Conservation (phyloP, 441 rosid genomes). For the Croton laevigatus region DNA sequence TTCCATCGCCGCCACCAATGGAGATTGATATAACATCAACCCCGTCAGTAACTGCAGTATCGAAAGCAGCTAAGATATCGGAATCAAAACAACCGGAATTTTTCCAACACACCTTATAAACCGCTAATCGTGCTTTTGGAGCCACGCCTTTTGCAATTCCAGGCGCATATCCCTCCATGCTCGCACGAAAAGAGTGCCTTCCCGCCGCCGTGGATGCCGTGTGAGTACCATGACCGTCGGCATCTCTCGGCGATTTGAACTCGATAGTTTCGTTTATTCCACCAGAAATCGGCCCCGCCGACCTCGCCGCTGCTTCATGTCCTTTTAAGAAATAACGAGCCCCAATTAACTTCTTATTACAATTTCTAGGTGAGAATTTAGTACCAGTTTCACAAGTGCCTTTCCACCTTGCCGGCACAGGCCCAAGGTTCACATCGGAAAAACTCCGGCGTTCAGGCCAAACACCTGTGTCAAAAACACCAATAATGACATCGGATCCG, state of each 20-base stretch:
- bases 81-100: constrained; percentile 71
- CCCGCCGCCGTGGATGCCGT: constrained; percentile 88
- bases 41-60: constrained; percentile 59
- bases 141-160: constrained; percentile 87
- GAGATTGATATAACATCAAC: constrained; percentile 71
- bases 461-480: constrained; percentile 71
- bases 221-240: constrained; percentile 88
- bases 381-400: constrained; percentile 56
- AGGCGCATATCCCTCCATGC: constrained; percentile 68
- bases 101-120: constrained; percentile 81
- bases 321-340: constrained; percentile 78
- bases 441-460: constrained; percentile 82
- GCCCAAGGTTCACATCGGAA: constrained; percentile 65
- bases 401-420: constrained; percentile 66
- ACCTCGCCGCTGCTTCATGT: constrained; percentile 48
- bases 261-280: constrained; percentile 68
- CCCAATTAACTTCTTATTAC: constrained; percentile 67
- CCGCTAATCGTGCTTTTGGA: constrained; percentile 67
- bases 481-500: constrained; percentile 74
- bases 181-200: constrained; percentile 53
- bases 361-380: constrained; percentile 37
- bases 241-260: constrained; percentile 78
- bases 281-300: constrained; percentile 43
- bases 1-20: constrained; percentile 70
- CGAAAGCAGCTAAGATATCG: constrained; percentile 72